Evolutionary conservation across 2,329 filamentous ascomycete genomes (phyloP), one percentile per base, ranked within the genome.

Genomic region (Penicillium concentricum): DNA sequence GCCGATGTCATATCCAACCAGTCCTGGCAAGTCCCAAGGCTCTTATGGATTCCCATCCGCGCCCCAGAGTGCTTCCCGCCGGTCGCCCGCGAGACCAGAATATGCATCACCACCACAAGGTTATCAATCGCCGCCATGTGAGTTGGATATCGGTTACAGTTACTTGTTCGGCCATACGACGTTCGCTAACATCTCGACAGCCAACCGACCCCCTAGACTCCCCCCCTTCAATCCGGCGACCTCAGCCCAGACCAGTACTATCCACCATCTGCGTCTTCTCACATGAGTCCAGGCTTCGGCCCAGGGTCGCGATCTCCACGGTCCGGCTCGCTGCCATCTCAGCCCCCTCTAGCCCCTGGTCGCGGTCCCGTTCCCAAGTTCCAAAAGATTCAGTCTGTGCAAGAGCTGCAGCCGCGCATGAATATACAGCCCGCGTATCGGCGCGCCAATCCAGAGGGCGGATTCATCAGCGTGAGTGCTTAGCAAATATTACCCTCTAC

Each of bases 371-470:
- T 96, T 49, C 94, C 93, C 43, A 91, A 94, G 72, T 96, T 97
- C 72, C 87, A 86, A 69, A 92, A 90, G 73, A 82, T 95, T 66
- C 83, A 87, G 60, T 85, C 85, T 26, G 78, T 87, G 26, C 80
- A 84, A 52, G 92, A 97, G 58, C 77, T 99, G 67, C 85, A 88
- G 60, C 91, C 92, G 42, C 90, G 88, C 71, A 86, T 94, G 72
- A 96, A 93, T 74, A 71, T 85, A 20, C 94, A 99, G 72, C 94
- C 94, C 53, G 85, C 91, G 1, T 97, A 96, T 72, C 86, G 94
- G 67, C 87, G 94, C 76, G 94, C 94, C 54, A 95, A 96, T 67
- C 94, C 94, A 2, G 94, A 99, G 72, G 94, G 94, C 51, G 94
- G 94, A 47, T 99, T 99, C 72, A 96, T 99, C 73, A 97, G 94